Percentiles rank a stretch among this genome's conserved stretches.
These are phyloP conservation scores for Trichoderma asperellum DNA, from an alignment of 2,329 filamentous ascomycete genomes.

Conservation along the genomic window DNA sequence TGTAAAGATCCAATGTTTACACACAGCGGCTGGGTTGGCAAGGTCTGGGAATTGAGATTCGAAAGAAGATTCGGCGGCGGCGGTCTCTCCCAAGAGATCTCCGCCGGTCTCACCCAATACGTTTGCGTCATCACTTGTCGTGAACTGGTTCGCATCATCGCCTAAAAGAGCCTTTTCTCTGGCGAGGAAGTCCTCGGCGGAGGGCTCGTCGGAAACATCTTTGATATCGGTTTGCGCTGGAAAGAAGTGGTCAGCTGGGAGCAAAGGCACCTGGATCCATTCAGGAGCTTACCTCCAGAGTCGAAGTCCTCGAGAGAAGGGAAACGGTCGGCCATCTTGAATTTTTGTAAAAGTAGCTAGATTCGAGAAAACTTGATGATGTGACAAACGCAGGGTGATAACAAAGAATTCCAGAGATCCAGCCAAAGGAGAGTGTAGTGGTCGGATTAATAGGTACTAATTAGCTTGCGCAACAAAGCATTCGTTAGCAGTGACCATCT, in stretches of 20 bases:
- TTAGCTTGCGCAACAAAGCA: conserved; percentile 15
- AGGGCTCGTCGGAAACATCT: conserved; percentile 60
- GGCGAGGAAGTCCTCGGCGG: conserved; percentile 82
- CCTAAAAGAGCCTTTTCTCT: conserved; percentile 89
- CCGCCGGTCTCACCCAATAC: conserved; percentile 67
- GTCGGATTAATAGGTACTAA: background rate
- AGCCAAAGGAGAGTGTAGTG: conserved; percentile 19
- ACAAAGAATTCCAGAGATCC: background rate
- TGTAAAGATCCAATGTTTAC: conserved; percentile 27
- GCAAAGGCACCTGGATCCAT: conserved; percentile 15
- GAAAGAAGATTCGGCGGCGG: conserved; percentile 61
- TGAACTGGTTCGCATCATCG: conserved; percentile 91
- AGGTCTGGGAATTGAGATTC: conserved; percentile 92
- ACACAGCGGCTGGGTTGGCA: conserved; percentile 44
- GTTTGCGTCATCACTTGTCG: conserved; percentile 71
- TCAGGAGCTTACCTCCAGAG: conserved; percentile 56
- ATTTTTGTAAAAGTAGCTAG: background rate
- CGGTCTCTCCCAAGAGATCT: conserved; percentile 73
- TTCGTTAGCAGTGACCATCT: conserved; percentile 28
- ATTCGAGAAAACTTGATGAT: background rate
- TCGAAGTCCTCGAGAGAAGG: conserved; percentile 80
- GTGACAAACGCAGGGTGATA: background rate
- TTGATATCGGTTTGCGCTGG: conserved; percentile 70
- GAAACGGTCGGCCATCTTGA: conserved; percentile 75
- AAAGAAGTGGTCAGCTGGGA: conserved; percentile 9